Evolutionary conservation across 139 green algal genomes (phyloP), one percentile per base, ranked within the genome.

Genomic region (Pseudopediastrum boryanum): DNA sequence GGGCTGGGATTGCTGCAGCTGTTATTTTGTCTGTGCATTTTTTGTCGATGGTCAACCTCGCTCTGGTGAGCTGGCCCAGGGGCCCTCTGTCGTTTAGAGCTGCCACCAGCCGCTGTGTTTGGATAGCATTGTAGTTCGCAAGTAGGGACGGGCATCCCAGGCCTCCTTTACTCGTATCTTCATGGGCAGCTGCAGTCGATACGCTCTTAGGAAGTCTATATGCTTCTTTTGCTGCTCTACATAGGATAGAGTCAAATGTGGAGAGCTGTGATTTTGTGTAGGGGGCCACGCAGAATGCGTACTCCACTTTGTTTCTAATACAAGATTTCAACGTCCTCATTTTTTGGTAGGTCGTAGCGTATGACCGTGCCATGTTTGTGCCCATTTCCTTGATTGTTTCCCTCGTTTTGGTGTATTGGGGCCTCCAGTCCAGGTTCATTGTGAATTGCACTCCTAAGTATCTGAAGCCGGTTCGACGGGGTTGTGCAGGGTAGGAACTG

Each of bases 341-440:
- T n/a, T 48, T 75, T 62, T 75, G 67, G 2, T 9, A 3, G 43
- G 7, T 62, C 29, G 44, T 75, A 12, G 43, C 43, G 27, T 62
- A 75, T 7, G 67, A 75, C 2, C 12, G 23, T 13, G 3, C 27
- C 67, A 75, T 29, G 10, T 8, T 61, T 2, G 59, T 25, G 21
- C 43, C 13, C 10, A 48, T 5, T 12, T 62, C 9, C 29, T 42
- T 41, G n/a, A 75, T 7, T 62, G 43, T 42, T 6, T 61, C 13
- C 42, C 42, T 3, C 1, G 42, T 61, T 27, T n/a, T 3, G 4
- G 43, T 41, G 2, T 44, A 43, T 19, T 75, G 67, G 12, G 8
- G 67, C 33, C n/a, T 42, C 4, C 19, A 75, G 43, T 75, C 61
- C 25, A 75, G 25, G 31, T 75, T 31, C 67, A 75, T 62, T 62